Conservation (phyloP, 2,329 filamentous ascomycete genomes). For the Nigrograna mackinnonii region DNA sequence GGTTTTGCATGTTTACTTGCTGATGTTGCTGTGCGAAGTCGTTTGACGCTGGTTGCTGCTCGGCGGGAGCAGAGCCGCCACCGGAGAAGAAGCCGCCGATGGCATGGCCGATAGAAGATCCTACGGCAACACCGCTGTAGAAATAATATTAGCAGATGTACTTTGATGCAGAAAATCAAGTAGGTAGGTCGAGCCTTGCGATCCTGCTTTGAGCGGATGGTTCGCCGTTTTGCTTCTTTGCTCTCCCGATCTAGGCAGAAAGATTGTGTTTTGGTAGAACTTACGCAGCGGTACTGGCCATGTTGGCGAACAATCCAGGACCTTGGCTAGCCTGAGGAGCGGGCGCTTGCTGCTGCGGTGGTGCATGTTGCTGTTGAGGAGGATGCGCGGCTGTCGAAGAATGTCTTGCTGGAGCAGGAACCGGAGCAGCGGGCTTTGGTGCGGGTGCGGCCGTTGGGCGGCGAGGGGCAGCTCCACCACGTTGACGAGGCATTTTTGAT, state of each 20-base stretch:
- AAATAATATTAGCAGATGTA: neutral
- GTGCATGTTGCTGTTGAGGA: constrained; percentile 55
- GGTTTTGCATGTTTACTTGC: constrained; percentile 51
- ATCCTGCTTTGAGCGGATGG: no score
- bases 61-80: constrained; percentile 58
- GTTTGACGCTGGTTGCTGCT: constrained; percentile 42
- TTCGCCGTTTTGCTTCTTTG: no score
- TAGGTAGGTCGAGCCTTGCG: no score
- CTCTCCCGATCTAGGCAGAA: no score
- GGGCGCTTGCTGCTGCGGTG: constrained; percentile 44
- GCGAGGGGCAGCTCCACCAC: constrained; percentile 50
- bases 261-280: constrained; percentile 50
- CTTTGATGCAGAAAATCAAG: no score
- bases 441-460: constrained; percentile 48
- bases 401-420: constrained; percentile 57
- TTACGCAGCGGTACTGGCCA: constrained; percentile 97
- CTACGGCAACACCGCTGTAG: constrained; percentile 88
- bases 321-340: constrained; percentile 60
- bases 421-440: constrained; percentile 56
- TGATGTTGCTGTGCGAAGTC: constrained; percentile 32
- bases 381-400: constrained; percentile 66
- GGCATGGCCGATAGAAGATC: constrained; percentile 92
- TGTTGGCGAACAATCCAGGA: constrained; percentile 90
- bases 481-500: constrained; percentile 53
- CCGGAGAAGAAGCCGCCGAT: constrained; percentile 87